Percentiles rank a stretch among this genome's conserved stretches.
These are phyloP conservation scores for Colletotrichum sidae DNA, from an alignment of 2,329 filamentous ascomycete genomes.

Conservation along the genomic window DNA sequence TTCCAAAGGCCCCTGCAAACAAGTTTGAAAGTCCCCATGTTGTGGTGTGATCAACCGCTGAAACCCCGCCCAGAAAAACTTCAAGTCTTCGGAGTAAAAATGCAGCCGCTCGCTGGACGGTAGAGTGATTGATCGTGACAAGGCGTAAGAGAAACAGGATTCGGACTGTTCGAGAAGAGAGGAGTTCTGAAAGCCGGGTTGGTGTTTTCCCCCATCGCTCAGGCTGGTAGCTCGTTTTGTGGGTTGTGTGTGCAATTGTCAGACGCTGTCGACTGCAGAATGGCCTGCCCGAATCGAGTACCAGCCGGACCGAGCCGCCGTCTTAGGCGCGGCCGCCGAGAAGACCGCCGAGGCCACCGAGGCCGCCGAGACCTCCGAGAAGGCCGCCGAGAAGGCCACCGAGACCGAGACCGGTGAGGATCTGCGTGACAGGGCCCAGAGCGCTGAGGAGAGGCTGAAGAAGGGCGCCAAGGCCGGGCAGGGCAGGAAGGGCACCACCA, in stretches of 20 bases:
- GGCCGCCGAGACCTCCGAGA: not conserved
- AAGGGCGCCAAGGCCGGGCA: not conserved
- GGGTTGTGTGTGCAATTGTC: slow-evolving; percentile 22
- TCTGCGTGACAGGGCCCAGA: not conserved
- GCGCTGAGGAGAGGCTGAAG: not conserved
- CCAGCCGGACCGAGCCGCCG: not conserved
- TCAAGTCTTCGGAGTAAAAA: slow-evolving; percentile 18
- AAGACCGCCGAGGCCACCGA: slow-evolving; percentile 1
- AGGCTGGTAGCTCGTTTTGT: slow-evolving; percentile 14
- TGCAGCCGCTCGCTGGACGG: slow-evolving; percentile 9
- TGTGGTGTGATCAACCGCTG: slow-evolving; percentile 6
- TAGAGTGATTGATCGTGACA: slow-evolving; percentile 1
- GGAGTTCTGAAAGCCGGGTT: too few relatives aligned
- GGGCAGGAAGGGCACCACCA: not conserved
- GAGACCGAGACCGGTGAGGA: not conserved
- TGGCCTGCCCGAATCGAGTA: slow-evolving; percentile 27
- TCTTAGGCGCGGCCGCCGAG: slow-evolving; percentile 7
- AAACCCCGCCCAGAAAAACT: slow-evolving; percentile 9
- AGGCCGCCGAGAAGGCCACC: not conserved
- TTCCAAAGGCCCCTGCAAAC: slow-evolving; percentile 10
- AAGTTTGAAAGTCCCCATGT: slow-evolving; percentile 27
- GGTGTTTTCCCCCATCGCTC: not conserved
- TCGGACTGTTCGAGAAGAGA: too few relatives aligned
- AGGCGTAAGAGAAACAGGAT: slow-evolving; percentile 3
- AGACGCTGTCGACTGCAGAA: slow-evolving; percentile 20